Base-by-base conservation (phyloP, 495 filamentous ascomycete species). In the Xylaria cubensis region DNA sequence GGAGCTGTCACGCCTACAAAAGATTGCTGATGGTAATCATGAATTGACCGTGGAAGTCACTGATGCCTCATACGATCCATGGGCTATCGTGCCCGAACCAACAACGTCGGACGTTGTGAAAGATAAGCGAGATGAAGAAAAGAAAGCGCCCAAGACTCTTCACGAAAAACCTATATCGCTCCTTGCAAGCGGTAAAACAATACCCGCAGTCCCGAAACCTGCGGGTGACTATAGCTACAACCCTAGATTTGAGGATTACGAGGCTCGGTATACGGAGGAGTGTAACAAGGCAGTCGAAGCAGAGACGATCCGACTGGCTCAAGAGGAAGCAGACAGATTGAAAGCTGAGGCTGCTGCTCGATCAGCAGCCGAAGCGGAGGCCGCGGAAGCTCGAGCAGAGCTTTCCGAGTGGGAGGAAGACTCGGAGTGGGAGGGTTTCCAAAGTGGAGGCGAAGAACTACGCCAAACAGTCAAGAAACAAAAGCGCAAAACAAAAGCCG, bases 181-280 rank as follows among this genome's bases (percentile, higher is more conserved):
- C 19, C 85, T 93, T 34, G 92, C 90, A 44, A 92, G 88, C 77
- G 94, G 93, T 9, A 95, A 93, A 74, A 76, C 85, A 0, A 82
- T 97, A 19, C 92, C 94, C 2, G 89, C 93, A n/a, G 91, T 98
- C 7, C 84, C 86, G 70, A 90, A 87, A 70, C 96, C 96, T 3
- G 88, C 88, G 21, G 93, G 90, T 2, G 94, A 93, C 53, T 91
- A 89, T 77, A 97, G 93, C 78, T 99, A 99, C 80, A 99, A 99
- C 76, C 96, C 96, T 0, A 84, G 85, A 9, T 96, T 95, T 70
- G 86, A 89, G 70, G 93, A 97, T 64, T 99, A 95, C 87, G 90
- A 93, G 67, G 84, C 86, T 13, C 87, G 95, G 6, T 82, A 97
- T 51, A 85, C 87, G 24, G 86, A 88, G 39, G 92, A 94, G 78